Evolutionary conservation across 2,329 filamentous ascomycete genomes (phyloP).

Genomic region (Diaporthe caulivora): DNA sequence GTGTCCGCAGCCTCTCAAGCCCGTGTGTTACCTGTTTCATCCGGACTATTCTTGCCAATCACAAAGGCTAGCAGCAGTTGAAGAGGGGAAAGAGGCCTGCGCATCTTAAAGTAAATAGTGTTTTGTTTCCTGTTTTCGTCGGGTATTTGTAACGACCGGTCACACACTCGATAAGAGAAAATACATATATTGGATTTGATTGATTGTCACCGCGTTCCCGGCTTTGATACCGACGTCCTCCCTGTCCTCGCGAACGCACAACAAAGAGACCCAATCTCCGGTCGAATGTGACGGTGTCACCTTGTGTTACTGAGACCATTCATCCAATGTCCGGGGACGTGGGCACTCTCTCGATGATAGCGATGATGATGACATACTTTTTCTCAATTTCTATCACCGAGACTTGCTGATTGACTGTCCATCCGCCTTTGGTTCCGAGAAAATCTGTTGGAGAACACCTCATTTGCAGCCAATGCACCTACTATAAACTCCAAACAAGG

Average conservation of each 20-base stretch:
- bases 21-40: not conserved
- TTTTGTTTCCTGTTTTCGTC: not conserved
- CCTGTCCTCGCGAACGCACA: not conserved
- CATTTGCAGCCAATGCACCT: not conserved
- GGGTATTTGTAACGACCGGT: too few species aligned
- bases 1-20: not conserved
- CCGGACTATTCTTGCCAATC: not conserved
- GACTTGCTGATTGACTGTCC: too few species aligned
- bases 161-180: too few species aligned
- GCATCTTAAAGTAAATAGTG: not conserved
- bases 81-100: not conserved
- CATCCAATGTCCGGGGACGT: not conserved
- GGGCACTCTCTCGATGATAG: too few species aligned
- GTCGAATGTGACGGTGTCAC: not conserved
- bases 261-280: conserved; percentile 4
- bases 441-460: not conserved
- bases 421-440: too few species aligned
- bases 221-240: not conserved
- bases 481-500: not conserved
- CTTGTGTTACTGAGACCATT: not conserved
- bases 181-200: too few species aligned
- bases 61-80: too few species aligned
- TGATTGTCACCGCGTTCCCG: not conserved
- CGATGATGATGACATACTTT: not conserved
- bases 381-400: not conserved